Evolutionary conservation across 805 yeast species (phyloP).

Genomic region (Saturnispora sanitii): DNA sequence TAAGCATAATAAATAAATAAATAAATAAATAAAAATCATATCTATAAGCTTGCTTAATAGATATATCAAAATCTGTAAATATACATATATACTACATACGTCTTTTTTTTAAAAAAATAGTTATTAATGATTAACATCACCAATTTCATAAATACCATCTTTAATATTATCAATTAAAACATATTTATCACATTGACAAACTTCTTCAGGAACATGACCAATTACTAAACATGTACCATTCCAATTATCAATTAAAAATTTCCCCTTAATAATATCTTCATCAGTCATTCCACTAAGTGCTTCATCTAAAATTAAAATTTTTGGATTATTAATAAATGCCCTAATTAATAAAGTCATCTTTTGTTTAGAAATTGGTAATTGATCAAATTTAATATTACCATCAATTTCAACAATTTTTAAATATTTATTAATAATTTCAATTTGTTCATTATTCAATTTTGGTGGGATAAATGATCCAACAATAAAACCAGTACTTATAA

Average conservation of each 20-base stretch:
- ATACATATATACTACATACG: no score
- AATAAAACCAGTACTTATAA: conserved; percentile 64
- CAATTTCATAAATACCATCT: conserved; percentile 24
- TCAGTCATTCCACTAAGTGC: conserved; percentile 87
- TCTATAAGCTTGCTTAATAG: no score
- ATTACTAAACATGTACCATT: conserved; percentile 64
- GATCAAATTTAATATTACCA: conserved; percentile 37
- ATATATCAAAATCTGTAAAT: no score
- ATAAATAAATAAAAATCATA: no score
- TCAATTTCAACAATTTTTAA: conserved; percentile 37
- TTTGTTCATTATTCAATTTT: conserved; percentile 31
- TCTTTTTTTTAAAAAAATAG: no score
- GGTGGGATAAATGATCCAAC: conserved; percentile 58
- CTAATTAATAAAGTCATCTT: conserved; percentile 69
- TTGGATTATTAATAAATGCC: conserved; percentile 70
- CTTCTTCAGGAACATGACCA: conserved; percentile 76
- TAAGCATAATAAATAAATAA: no score
- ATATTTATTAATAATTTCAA: conserved; percentile 33
- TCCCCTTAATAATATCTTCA: conserved; percentile 45
- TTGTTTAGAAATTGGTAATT: conserved; percentile 61
- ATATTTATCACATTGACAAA: conserved; percentile 57
- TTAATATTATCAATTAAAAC: conserved; percentile 29
- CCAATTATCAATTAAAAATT: conserved; percentile 41
- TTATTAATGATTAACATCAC: conserved; percentile 15
- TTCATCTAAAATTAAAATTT: conserved; percentile 76